Evolutionary conservation across 108 stramenopile species (phyloP).

Genomic region (Nitzschia palea): DNA sequence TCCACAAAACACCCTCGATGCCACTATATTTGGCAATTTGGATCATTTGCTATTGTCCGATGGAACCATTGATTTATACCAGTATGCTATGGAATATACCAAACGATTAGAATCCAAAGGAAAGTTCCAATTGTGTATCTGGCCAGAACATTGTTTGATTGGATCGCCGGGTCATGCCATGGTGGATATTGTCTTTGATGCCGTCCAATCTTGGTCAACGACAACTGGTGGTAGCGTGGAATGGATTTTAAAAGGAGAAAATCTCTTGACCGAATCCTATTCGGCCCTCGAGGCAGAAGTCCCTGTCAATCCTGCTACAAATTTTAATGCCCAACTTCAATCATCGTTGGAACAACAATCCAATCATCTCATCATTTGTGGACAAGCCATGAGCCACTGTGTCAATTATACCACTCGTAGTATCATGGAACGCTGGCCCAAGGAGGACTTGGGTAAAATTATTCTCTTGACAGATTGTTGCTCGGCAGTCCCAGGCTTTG

Average conservation of each 20-base stretch:
- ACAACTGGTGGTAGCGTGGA: constrained; percentile 62
- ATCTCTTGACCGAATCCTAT: constrained; percentile 91
- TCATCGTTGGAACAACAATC: constrained; percentile 33
- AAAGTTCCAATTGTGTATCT: constrained; percentile 79
- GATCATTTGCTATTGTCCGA: constrained; percentile 13
- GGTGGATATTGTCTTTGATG: constrained; percentile 52
- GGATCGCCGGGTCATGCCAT: constrained; percentile 75
- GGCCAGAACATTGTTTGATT: constrained; percentile 97
- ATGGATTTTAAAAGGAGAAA: constrained; percentile 84
- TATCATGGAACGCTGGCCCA: constrained; percentile 64
- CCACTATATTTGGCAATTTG: constrained; percentile 22
- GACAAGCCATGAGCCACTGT: constrained; percentile 95
- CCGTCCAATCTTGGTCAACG: constrained; percentile 66
- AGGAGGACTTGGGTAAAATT: constrained; percentile 44
- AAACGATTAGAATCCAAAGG: constrained; percentile 65
- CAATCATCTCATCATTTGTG: constrained; percentile 77
- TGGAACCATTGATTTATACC: constrained; percentile 37
- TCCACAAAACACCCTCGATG: constrained; percentile 21
- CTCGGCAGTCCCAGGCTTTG: constrained; percentile 87
- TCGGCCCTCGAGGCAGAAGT: constrained; percentile 91
- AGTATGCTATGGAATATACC: constrained; percentile 68
- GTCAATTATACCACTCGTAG: constrained; percentile 87
- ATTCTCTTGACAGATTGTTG: constrained; percentile 75
- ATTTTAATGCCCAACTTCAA: constrained; percentile 28
- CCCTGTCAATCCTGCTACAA: constrained; percentile 39